Evolutionary conservation across 441 rosid species (phyloP).

Genomic region (Macaranga tanarius): DNA sequence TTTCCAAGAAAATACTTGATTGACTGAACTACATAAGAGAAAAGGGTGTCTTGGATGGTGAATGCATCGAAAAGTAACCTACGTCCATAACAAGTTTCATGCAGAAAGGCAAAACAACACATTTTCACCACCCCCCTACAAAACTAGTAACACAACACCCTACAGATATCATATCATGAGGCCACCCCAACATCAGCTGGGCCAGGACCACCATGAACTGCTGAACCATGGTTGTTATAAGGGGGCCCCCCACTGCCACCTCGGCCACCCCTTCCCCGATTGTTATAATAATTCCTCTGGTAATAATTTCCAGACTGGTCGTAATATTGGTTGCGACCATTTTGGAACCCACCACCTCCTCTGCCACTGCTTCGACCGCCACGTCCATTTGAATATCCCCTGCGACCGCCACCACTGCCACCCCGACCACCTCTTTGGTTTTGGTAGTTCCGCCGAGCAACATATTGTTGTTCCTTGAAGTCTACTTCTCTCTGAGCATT

Average conservation of each 20-base stretch:
- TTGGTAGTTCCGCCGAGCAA: constrained; percentile 54
- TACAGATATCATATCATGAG: constrained; percentile 37
- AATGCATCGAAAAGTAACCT: constrained; percentile 23
- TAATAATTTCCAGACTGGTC: constrained; percentile 71
- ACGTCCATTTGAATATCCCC: constrained; percentile 67
- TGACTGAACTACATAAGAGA: constrained; percentile 20
- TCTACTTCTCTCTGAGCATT: constrained; percentile 44
- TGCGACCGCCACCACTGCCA: constrained; percentile 50
- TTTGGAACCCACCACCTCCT: constrained; percentile 69
- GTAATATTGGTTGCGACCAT: constrained; percentile 61
- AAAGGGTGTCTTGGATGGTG: constrained; percentile 24
- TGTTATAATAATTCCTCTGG: constrained; percentile 62
- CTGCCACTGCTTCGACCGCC: constrained; percentile 69
- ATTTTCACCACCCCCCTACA: constrained; percentile 32
- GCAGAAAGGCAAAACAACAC: constrained; percentile 21
- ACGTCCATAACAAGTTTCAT: constrained; percentile 27
- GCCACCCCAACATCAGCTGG: constrained; percentile 50
- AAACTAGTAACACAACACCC: constrained; percentile 22
- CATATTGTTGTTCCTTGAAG: constrained; percentile 48
- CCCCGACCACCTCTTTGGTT: constrained; percentile 71
- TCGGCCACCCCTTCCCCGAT: constrained; percentile 57
- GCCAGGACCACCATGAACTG: constrained; percentile 41
- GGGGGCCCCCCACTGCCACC: constrained; percentile 61
- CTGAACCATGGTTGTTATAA: constrained; percentile 41
- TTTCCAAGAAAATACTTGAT: constrained; percentile 14